phyloP scores from a whole-genome alignment of 2,329 filamentous ascomycete species.

The Exserohilum turcica region DNA sequence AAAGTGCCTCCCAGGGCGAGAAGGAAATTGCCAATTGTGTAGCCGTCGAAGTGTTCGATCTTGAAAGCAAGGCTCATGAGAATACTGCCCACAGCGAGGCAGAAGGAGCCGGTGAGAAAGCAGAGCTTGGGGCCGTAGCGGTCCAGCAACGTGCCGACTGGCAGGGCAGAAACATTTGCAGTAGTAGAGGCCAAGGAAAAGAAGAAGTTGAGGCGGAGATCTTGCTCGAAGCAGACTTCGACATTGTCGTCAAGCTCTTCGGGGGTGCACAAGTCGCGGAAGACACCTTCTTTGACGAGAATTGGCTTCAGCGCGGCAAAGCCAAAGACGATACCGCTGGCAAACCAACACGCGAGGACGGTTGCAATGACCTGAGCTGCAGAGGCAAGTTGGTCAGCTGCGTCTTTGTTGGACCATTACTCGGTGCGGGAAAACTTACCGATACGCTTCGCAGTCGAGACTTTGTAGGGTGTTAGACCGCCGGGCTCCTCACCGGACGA shows the following conservation, averaged over 20 bases:
- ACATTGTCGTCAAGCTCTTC: constrained; percentile 42
- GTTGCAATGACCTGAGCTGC: constrained; percentile 44
- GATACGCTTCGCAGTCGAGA: constrained; percentile 46
- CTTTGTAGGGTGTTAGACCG: constrained; percentile 57
- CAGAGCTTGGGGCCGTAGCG: constrained; percentile 45
- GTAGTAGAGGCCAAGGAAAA: constrained; percentile 47
- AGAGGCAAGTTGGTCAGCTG: constrained; percentile 13
- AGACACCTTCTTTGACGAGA: constrained; percentile 47
- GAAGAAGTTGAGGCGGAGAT: constrained; percentile 47
- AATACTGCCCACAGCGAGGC: constrained; percentile 41
- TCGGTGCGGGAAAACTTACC: constrained; percentile 31
- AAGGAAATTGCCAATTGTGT: constrained; percentile 74
- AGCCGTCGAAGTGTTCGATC: constrained; percentile 49
- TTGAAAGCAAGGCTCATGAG: constrained; percentile 47
- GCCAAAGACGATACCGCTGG: constrained; percentile 49
- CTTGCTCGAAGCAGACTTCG: constrained; percentile 48
- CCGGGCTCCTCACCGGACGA: constrained; percentile 47
- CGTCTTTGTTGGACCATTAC: constrained; percentile 7
- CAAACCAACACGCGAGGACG: constrained; percentile 48
- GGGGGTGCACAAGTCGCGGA: constrained; percentile 43
- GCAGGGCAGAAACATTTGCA: constrained; percentile 47
- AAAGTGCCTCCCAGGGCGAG: constrained; percentile 80
- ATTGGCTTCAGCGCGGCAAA: constrained; percentile 50
- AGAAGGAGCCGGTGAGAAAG: constrained; percentile 39
- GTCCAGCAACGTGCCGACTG: constrained; percentile 45